Evolutionary conservation across 306 rosid species (phyloP), one percentile per base, ranked within the genome.

Genomic region (Malus fusca): DNA sequence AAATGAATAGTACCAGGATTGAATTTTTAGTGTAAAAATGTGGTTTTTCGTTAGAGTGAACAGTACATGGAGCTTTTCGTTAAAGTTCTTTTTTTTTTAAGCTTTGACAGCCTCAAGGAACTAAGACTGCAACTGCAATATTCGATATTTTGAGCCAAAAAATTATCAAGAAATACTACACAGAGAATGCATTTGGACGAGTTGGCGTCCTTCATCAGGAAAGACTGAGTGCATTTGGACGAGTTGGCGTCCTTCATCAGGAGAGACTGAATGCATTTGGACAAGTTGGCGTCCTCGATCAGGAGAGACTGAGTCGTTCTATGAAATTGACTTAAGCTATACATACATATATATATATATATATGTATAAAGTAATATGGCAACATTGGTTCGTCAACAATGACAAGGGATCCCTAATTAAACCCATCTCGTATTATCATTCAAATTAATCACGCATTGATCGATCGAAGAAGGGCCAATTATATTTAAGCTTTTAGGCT

Each of bases 111-210:
- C 31, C 65, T 33, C 18, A 33, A 52, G 5, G 46, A 11, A 71
- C 62, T 11, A 48, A 69, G 44, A 70, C 44, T 5, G 19, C 62
- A 51, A 51, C 11, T 18, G 25, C 74, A 18, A 33, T 21, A 35
- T 11, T 31, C 75, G 33, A 23, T 30, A 8, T 30, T 6, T 7
- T 4, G 15, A 15, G 42, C 23, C 68, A 28, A 63, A 30, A 8
- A 5, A 17, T 48, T 48, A 69, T 15, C 74, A 26, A 31, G 13
- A 31, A 17, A 71, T 42, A 42, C 2, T 37, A 7, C 42, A 37
- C 42, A 37, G 42, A 37, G 44, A 74, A 73, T 59, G 77, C 40
- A 73, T 73, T 18, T 59, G 77, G 77, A 72, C 59, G 19, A 17
- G 25, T 35, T 37, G 18, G 53, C 5, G 23, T 72, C 44, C 19